A percentile compares a stretch with the other conserved stretches of the same genome.
phyloP scores from a whole-genome alignment of 2,329 filamentous ascomycete species.

The Annulohypoxylon truncatum region DNA sequence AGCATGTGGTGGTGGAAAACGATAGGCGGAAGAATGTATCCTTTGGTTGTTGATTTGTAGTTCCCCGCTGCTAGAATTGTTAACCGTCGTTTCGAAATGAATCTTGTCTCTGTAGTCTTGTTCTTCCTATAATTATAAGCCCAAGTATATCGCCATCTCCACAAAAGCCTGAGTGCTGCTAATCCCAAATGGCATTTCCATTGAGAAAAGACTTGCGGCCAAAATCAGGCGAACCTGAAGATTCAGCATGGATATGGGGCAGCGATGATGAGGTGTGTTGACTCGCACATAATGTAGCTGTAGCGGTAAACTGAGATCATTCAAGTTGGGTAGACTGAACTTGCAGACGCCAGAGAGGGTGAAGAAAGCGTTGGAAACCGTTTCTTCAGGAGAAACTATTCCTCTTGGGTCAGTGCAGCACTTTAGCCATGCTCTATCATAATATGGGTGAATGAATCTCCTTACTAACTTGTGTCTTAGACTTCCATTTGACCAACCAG shows the following conservation, averaged over 20 bases:
- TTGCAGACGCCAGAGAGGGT: conserved; percentile 35
- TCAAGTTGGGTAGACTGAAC: conserved; percentile 31
- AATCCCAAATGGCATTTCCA: conserved; percentile 24
- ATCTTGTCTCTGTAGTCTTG: background rate
- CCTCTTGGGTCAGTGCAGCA: conserved; percentile 16
- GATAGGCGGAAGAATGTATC: background rate
- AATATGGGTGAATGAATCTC: background rate
- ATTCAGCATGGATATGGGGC: conserved; percentile 38
- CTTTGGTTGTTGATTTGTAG: background rate
- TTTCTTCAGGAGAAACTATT: conserved; percentile 24
- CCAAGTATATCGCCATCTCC: background rate
- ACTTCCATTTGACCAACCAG: conserved; percentile 28
- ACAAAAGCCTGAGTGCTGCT: background rate
- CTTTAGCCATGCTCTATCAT: background rate
- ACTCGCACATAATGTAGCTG: background rate
- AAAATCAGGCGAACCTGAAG: conserved; percentile 30
- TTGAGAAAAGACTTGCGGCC: conserved; percentile 34
- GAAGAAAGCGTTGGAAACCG: conserved; percentile 30
- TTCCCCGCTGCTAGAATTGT: conserved; percentile 1
- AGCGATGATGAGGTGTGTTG: conserved; percentile 27
- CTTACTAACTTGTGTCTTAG: conserved; percentile 16
- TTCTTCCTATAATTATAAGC: background rate
- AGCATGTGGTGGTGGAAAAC: background rate
- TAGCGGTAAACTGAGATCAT: background rate
- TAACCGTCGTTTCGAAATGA: background rate